Base-by-base conservation (phyloP, 805 yeast genomes). In the Candida railenensis region DNA sequence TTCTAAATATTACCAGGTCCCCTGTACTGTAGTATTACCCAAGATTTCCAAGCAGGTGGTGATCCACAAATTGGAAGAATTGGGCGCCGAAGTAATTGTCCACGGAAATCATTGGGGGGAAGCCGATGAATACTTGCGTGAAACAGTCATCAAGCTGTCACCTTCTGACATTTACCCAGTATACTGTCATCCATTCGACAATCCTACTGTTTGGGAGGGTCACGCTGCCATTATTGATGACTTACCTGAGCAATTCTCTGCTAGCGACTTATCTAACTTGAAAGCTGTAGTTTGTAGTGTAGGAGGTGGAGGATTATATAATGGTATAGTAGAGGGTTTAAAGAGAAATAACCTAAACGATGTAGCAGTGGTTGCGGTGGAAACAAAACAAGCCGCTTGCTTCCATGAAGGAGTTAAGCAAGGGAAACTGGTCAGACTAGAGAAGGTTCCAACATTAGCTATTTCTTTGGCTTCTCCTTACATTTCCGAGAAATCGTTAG, bases 11-110 rank as follows among this genome's bases (percentile, higher is more conserved):
- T 68, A 58, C 53, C 61, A 47, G 47, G 74, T 59, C 1, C 53
- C 57, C n/a, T 80, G 85, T 53, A 81, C 85, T 0, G 87, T 85
- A 2, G 86, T 80, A 0, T 78, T 85, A 1, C 89, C 89, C 1
- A 59, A 55, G 0, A 59, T 69, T 3, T 73, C 87, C 9, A 74
- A 75, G 45, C 55, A 54, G 2, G 65, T 69, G 22, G 80, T 83
- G 63, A 60, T 69, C 4, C 66, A 67, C 9, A 73, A 75, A 50
- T 72, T 84, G 37, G 59, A 62, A 40, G 60, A 56, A 8, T 67
- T 71, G 22, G 83, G 83, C 8, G 85, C 89, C 1, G 57, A 66
- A 2, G 81, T 81, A 3, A 56, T 78, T 12, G 59, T 77, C 18
- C 59, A 65, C 22, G 83, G 83, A 15, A 55, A 59, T 3, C 67